A percentile compares a stretch with the other conserved stretches of the same genome.
Evolutionary conservation across 805 yeast genomes (phyloP).

Genomic region (Nakazawaea holstii): DNA sequence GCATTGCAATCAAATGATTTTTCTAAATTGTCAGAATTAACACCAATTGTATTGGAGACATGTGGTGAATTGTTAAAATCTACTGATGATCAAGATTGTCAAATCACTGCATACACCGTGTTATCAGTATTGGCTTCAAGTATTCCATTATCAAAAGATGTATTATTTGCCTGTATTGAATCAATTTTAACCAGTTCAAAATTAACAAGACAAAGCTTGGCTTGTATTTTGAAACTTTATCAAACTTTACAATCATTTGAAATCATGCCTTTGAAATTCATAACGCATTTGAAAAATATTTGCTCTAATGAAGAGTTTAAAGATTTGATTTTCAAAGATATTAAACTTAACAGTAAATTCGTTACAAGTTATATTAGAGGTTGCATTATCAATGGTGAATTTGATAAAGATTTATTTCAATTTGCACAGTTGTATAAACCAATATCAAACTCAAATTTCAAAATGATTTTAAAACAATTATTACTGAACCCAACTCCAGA

Average conservation of each 20-base stretch:
- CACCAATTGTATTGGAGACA: constrained; percentile 55
- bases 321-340: constrained; percentile 7
- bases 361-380: constrained; percentile 23
- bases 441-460: constrained; percentile 15
- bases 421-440: constrained; percentile 11
- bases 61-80: constrained; percentile 50
- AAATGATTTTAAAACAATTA: constrained; percentile 17
- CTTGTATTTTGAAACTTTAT: constrained; percentile 41
- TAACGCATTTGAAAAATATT: constrained; percentile 2
- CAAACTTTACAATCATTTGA: constrained; percentile 36
- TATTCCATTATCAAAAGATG: constrained; percentile 52
- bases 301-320: constrained; percentile 5
- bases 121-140: constrained; percentile 74
- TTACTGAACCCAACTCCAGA: constrained; percentile 15
- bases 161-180: constrained; percentile 55
- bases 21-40: constrained; percentile 38
- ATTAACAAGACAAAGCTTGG: constrained; percentile 35
- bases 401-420: constrained; percentile 11
- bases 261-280: constrained; percentile 19
- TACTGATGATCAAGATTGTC: constrained; percentile 47
- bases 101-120: constrained; percentile 79
- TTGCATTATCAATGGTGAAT: constrained; percentile 14
- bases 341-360: constrained; percentile 17
- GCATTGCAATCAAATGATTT: constrained; percentile 42
- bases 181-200: constrained; percentile 37